These are phyloP conservation scores for Carpinus viminea DNA, from an alignment of 306 rosid species.

Conservation along the genomic window DNA sequence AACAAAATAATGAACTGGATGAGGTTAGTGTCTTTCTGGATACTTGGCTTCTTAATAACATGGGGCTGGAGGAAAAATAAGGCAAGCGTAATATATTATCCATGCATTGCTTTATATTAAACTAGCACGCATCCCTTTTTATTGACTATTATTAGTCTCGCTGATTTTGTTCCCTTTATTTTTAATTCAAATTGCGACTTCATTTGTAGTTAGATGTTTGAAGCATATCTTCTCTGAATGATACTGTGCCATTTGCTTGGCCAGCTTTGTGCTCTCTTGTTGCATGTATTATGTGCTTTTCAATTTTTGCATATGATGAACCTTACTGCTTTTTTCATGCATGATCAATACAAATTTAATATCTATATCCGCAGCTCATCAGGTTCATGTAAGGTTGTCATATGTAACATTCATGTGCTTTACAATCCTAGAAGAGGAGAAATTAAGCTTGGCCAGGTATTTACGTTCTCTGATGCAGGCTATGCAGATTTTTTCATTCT, in stretches of 20 bases:
- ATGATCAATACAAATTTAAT: constrained; percentile 24
- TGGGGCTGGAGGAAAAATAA: not conserved
- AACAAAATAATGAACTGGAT: not conserved
- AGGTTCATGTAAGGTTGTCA: constrained; percentile 61
- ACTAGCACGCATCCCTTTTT: not conserved
- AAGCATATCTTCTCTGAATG: constrained; percentile 10
- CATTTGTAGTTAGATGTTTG: constrained; percentile 21
- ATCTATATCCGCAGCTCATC: constrained; percentile 51
- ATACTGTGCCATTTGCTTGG: not conserved
- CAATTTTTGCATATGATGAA: not conserved
- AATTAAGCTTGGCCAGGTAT: constrained; percentile 96
- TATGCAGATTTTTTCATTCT: constrained; percentile 4
- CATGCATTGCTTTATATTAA: not conserved
- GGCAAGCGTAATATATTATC: not conserved
- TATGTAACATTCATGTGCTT: constrained; percentile 90
- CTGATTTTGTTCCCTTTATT: not conserved
- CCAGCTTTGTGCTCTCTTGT: constrained; percentile 8
- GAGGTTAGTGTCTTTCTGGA: not conserved
- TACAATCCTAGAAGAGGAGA: constrained; percentile 93
- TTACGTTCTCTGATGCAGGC: constrained; percentile 23
- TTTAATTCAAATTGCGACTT: not conserved
- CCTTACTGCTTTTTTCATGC: constrained; percentile 7
- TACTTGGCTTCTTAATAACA: not conserved
- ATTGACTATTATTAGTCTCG: not conserved
- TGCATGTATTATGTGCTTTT: not conserved